Evolutionary conservation across 805 yeast genomes (phyloP).

Genomic region (Kodamaea lidongshanica): DNA sequence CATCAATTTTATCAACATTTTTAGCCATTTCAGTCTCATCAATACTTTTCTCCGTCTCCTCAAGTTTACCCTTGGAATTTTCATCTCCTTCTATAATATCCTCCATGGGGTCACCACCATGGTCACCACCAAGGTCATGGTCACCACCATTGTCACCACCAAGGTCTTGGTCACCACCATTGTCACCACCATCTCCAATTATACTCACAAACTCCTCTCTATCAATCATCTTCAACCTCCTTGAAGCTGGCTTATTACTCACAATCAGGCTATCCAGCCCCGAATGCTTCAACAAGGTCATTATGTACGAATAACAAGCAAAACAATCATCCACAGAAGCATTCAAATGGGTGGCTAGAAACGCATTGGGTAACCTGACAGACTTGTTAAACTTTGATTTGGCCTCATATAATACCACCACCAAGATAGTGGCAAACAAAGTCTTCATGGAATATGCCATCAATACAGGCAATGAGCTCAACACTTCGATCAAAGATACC

Average conservation of each 20-base stretch:
- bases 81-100: too few species aligned
- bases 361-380: constrained; percentile 17
- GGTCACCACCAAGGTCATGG: too few species aligned
- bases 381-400: constrained; percentile 12
- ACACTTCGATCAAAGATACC: constrained; percentile 30
- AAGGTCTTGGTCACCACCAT: too few species aligned
- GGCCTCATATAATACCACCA: constrained; percentile 20
- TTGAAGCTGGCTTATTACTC: constrained; percentile 20
- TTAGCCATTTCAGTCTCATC: too few species aligned
- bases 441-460: constrained; percentile 30
- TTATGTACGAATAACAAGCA: constrained; percentile 23
- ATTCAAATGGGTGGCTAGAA: constrained; percentile 12
- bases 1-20: too few species aligned
- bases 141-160: too few species aligned
- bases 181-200: too few species aligned
- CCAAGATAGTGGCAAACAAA: constrained; percentile 26
- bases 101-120: too few species aligned
- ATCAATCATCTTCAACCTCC: constrained; percentile 14
- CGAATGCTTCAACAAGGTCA: constrained; percentile 17
- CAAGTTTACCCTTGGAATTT: too few species aligned
- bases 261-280: constrained; percentile 16
- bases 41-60: too few species aligned
- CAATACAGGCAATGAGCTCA: constrained; percentile 34
- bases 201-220: constrained; percentile 10
- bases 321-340: constrained; percentile 14